These are phyloP conservation scores for Saturnispora halmiae DNA, from an alignment of 805 yeast genomes.

Conservation along the genomic window DNA sequence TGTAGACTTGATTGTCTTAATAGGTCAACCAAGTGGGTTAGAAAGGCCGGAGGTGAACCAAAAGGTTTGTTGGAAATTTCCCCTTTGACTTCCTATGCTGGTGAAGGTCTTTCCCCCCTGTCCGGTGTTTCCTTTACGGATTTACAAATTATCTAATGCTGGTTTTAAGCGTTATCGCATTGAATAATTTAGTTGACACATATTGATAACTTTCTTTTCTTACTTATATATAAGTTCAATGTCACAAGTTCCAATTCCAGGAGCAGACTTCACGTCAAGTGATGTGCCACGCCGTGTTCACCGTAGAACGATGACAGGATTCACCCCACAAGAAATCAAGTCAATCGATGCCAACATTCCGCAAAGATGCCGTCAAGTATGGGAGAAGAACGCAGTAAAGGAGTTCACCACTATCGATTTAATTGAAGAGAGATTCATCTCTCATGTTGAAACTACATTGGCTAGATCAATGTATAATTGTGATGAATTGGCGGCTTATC, in stretches of 20 bases:
- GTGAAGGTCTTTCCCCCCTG: slow-evolving; percentile 57
- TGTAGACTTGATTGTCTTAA: slow-evolving; percentile 56
- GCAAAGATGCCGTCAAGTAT: slow-evolving; percentile 59
- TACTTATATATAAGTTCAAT: background rate
- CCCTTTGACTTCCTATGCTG: slow-evolving; percentile 64
- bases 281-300: slow-evolving; percentile 28
- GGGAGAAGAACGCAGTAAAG: slow-evolving; percentile 61
- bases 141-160: background rate
- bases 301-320: slow-evolving; percentile 78
- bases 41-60: slow-evolving; percentile 56
- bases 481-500: slow-evolving; percentile 87
- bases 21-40: slow-evolving; percentile 69
- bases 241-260: slow-evolving; percentile 5
- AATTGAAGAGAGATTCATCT: slow-evolving; percentile 61
- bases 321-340: slow-evolving; percentile 81
- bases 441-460: slow-evolving; percentile 82
- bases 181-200: background rate
- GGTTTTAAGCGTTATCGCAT: background rate
- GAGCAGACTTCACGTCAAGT: slow-evolving; percentile 5
- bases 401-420: slow-evolving; percentile 42
- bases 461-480: slow-evolving; percentile 91
- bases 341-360: slow-evolving; percentile 79
- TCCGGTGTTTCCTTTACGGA: slow-evolving; percentile 35
- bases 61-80: slow-evolving; percentile 61
- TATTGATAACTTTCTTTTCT: background rate